A percentile compares a stretch with the other conserved stretches of the same genome.
phyloP scores from a whole-genome alignment of 2,329 filamentous ascomycete species.

The Zymoseptoria crescenta region DNA sequence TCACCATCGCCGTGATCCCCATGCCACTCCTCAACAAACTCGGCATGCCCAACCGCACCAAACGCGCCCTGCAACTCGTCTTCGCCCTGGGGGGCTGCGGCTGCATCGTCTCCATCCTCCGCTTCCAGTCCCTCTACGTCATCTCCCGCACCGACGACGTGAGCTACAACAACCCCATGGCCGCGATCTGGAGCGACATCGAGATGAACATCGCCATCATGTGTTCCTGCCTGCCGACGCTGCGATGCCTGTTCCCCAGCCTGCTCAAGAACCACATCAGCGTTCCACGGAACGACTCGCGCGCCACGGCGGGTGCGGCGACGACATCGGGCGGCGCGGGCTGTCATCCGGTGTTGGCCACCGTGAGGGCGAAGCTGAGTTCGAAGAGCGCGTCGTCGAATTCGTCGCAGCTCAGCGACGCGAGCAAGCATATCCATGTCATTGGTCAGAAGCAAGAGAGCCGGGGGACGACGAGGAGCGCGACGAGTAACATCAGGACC shows the following conservation, averaged over 20 bases:
- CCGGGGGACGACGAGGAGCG: background rate
- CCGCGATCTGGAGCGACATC: slow-evolving; percentile 30
- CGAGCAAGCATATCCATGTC: background rate
- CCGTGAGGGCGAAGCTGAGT: background rate
- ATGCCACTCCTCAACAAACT: slow-evolving; percentile 29
- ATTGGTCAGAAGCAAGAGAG: background rate
- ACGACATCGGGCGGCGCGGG: background rate
- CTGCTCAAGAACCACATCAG: slow-evolving; percentile 19
- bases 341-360: background rate
- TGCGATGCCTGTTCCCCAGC: slow-evolving; percentile 30
- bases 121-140: slow-evolving; percentile 24
- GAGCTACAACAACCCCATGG: slow-evolving; percentile 26
- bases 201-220: slow-evolving; percentile 32
- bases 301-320: background rate
- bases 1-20: slow-evolving; percentile 29
- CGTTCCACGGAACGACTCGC: background rate
- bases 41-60: slow-evolving; percentile 27
- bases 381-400: background rate
- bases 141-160: slow-evolving; percentile 21
- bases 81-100: slow-evolving; percentile 30
- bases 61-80: slow-evolving; percentile 28
- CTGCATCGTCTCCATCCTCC: slow-evolving; percentile 28
- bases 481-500: slow-evolving; percentile 4
- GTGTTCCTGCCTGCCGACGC: slow-evolving; percentile 31
- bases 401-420: background rate